Evolutionary conservation across 2,329 filamentous ascomycete species (phyloP).

Genomic region (Proliferodiscus dingleyae): DNA sequence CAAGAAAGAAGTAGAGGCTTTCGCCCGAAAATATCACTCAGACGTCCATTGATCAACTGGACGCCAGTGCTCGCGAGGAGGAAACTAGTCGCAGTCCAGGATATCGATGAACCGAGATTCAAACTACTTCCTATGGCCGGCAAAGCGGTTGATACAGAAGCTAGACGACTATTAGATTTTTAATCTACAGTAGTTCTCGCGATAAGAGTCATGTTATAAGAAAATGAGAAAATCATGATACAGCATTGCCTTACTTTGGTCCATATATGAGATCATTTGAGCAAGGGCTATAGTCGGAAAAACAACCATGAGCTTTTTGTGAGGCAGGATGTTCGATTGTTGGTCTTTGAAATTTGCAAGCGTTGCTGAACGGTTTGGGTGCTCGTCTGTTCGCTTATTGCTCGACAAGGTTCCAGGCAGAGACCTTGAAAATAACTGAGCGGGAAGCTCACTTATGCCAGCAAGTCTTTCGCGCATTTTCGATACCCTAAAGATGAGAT

Average conservation of each 20-base stretch:
- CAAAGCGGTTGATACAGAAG: conserved; percentile 7
- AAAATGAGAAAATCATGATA: no score
- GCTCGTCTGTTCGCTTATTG: no score
- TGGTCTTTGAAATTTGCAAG: neutral
- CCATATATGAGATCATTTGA: conserved; percentile 9
- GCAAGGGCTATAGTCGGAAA: conserved; percentile 9
- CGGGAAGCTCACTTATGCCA: no score
- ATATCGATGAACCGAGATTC: conserved; percentile 1
- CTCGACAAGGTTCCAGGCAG: no score
- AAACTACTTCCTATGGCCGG: conserved; percentile 8
- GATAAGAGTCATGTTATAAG: no score
- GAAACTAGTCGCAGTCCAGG: conserved; percentile 9
- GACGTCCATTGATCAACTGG: conserved; percentile 8
- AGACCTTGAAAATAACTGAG: no score
- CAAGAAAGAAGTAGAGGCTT: conserved; percentile 5
- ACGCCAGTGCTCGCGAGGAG: conserved; percentile 6
- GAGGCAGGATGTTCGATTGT: conserved; percentile 3
- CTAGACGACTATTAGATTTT: no score
- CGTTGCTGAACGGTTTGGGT: no score
- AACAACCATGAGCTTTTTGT: conserved; percentile 8
- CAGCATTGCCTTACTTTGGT: no score
- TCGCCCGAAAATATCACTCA: conserved; percentile 14
- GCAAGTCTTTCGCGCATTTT: no score
- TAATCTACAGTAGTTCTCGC: no score
- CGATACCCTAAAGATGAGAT: no score